Evolutionary conservation across 139 green algal species (phyloP), one percentile per base, ranked within the genome.

Genomic region (Edaphochlamys debaryana): DNA sequence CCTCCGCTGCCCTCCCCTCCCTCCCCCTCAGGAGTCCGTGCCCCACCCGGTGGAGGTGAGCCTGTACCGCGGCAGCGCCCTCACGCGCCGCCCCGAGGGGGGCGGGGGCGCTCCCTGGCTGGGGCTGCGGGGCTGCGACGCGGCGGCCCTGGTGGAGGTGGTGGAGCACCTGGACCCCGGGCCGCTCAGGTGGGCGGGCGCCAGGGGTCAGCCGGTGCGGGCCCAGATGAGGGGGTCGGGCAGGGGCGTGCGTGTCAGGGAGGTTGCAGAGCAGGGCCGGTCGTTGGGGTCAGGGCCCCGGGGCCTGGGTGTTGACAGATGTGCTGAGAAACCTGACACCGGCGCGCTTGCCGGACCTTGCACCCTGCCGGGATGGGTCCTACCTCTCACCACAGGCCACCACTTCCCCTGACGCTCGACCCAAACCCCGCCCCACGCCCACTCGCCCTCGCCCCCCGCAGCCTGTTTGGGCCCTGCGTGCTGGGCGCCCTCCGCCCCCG

Each of bases 131-230:
- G 86, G 89, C 32, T 69, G 79, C n/a, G 91, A 94, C 42, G 85
- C 67, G 0, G 92, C 86, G 4, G 42, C 71, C 20, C 69, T 93
- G 80, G 58, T 92, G 32, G 92, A 95, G 76, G 92, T 95, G 42
- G 69, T 95, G 40, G 92, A 95, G 88, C 92, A 95, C 72, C 73
- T 95, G 79, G 92, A 95, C 78, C 80, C 87, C 3, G 64, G 79
- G n/a, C 81, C 87, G 41, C 86, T 95, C 67, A 27, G 30, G 63
- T 82, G 63, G 64, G 74, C n/a, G n/a, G n/a, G n/a, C n/a, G n/a
- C n/a, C n/a, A n/a, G n/a, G n/a, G n/a, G n/a, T n/a, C n/a, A n/a
- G n/a, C n/a, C n/a, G n/a, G n/a, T n/a, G n/a, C n/a, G n/a, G n/a
- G n/a, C n/a, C n/a, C n/a, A n/a, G n/a, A n/a, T n/a, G n/a, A n/a